phyloP scores from a whole-genome alignment of 2,329 filamentous ascomycete genomes.

The Fusarium irregulare region DNA sequence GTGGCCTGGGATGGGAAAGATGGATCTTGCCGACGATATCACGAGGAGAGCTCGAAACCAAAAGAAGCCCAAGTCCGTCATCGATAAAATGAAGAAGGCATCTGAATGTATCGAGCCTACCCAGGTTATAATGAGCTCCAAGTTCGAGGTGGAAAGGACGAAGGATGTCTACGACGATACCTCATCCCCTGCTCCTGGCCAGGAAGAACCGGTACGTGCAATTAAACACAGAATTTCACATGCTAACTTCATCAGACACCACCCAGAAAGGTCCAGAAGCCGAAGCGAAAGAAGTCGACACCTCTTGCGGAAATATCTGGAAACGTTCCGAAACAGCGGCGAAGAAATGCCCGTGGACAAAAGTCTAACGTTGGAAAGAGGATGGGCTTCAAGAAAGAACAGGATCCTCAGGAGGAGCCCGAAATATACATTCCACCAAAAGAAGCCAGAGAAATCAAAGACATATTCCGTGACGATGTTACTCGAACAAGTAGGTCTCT shows the following conservation, averaged over 20 bases:
- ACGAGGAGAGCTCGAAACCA: conserved; percentile 82
- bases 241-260: conserved; percentile 41
- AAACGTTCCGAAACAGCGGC: conserved; percentile 50
- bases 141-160: conserved; percentile 62
- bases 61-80: conserved; percentile 78
- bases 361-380: conserved; percentile 34
- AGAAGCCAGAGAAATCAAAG: conserved; percentile 41
- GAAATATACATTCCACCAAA: conserved; percentile 24
- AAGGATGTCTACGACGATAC: conserved; percentile 71
- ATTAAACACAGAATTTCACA: not conserved
- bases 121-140: conserved; percentile 71
- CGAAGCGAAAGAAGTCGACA: conserved; percentile 49
- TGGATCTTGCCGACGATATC: conserved; percentile 79
- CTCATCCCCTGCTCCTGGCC: conserved; percentile 59
- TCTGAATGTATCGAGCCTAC: conserved; percentile 72
- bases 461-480: conserved; percentile 50
- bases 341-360: conserved; percentile 33
- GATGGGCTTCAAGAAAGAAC: conserved; percentile 29
- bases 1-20: conserved; percentile 84
- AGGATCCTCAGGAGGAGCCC: conserved; percentile 25
- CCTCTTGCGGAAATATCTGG: conserved; percentile 51
- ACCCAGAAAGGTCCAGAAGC: conserved; percentile 47
- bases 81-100: conserved; percentile 72
- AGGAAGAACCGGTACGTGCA: conserved; percentile 57
- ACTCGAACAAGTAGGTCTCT: conserved; percentile 42